These are phyloP conservation scores for Cantharellus anzutake DNA, from an alignment of 768 basidiomycete genomes.

Conservation along the genomic window DNA sequence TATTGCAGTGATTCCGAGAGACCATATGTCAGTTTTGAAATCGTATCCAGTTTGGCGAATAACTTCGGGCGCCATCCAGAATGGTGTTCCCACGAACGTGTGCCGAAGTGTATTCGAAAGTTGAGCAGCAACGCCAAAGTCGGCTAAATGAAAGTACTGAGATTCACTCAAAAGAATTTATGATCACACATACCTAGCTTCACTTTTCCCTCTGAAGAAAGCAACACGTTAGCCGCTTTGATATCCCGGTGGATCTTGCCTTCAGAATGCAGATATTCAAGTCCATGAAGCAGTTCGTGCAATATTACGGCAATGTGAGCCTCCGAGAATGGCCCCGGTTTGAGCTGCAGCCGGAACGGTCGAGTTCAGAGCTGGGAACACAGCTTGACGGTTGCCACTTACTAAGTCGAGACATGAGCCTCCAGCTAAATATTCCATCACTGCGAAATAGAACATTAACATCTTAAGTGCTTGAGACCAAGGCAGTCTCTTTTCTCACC, in stretches of 20 bases:
- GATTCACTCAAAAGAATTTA: neutral
- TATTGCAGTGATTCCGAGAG: slow-evolving; percentile 91
- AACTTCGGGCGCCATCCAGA: slow-evolving; percentile 99
- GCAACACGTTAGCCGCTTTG: slow-evolving; percentile 90
- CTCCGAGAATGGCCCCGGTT: slow-evolving; percentile 79
- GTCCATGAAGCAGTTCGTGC: slow-evolving; percentile 77
- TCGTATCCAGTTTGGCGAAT: slow-evolving; percentile 96
- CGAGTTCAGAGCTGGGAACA: neutral
- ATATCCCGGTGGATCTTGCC: slow-evolving; percentile 97
- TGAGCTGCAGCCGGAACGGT: slow-evolving; percentile 30
- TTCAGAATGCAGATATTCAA: slow-evolving; percentile 91
- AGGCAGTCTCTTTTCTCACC: slow-evolving; percentile 11
- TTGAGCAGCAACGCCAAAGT: slow-evolving; percentile 97
- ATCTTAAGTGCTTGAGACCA: neutral
- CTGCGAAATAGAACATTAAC: slow-evolving; percentile 10
- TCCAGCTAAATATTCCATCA: slow-evolving; percentile 98
- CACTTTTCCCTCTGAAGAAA: slow-evolving; percentile 80
- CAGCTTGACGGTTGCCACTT: slow-evolving; percentile 6
- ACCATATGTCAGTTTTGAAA: slow-evolving; percentile 94
- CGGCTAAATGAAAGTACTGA: slow-evolving; percentile 28
- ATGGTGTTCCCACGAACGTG: slow-evolving; percentile 94
- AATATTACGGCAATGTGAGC: slow-evolving; percentile 89
- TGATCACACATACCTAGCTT: slow-evolving; percentile 37
- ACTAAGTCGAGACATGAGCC: slow-evolving; percentile 92
- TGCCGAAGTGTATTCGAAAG: slow-evolving; percentile 86